phyloP scores from a whole-genome alignment of 805 yeast species.

The Candida lessepsii region DNA sequence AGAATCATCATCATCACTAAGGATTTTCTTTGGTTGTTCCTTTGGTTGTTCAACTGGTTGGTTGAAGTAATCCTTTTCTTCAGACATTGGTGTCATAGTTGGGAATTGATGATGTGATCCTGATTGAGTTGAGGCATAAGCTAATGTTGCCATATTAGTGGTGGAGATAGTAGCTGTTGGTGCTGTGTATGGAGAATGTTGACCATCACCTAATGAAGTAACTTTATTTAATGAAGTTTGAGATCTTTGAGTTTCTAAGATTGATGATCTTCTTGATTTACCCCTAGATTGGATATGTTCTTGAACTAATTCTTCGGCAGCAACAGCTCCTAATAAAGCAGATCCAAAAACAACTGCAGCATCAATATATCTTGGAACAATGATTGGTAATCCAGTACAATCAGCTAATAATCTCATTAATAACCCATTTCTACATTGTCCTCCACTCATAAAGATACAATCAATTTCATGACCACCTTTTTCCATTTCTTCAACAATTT shows the following conservation, averaged over 20 bases:
- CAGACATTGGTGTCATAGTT: slow-evolving; percentile 40
- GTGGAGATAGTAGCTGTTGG: slow-evolving; percentile 75
- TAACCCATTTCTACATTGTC: slow-evolving; percentile 91
- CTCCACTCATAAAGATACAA: slow-evolving; percentile 88
- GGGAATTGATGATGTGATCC: slow-evolving; percentile 31
- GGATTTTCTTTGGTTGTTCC: slow-evolving; percentile 10
- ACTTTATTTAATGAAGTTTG: slow-evolving; percentile 27
- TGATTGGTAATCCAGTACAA: slow-evolving; percentile 86
- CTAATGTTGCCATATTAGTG: slow-evolving; percentile 54
- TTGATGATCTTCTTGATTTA: slow-evolving; percentile 35
- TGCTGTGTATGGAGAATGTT: slow-evolving; percentile 72
- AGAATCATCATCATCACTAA: slow-evolving; percentile 25
- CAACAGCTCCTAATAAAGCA: slow-evolving; percentile 92
- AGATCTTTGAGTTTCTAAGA: slow-evolving; percentile 29
- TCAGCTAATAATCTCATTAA: slow-evolving; percentile 89
- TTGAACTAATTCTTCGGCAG: slow-evolving; percentile 63
- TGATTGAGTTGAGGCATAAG: slow-evolving; percentile 33
- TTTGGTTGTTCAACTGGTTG: slow-evolving; percentile 22
- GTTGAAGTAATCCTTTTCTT: slow-evolving; percentile 41
- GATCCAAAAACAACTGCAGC: slow-evolving; percentile 97
- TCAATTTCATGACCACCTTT: slow-evolving; percentile 73
- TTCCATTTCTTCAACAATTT: slow-evolving; percentile 84
- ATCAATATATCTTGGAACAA: slow-evolving; percentile 92
- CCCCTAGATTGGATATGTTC: slow-evolving; percentile 34
- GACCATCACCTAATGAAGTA: slow-evolving; percentile 20